A percentile compares a stretch with the other conserved stretches of the same genome.
phyloP scores from a whole-genome alignment of 2,329 filamentous ascomycete species.

The Cordyceps tenuipes region DNA sequence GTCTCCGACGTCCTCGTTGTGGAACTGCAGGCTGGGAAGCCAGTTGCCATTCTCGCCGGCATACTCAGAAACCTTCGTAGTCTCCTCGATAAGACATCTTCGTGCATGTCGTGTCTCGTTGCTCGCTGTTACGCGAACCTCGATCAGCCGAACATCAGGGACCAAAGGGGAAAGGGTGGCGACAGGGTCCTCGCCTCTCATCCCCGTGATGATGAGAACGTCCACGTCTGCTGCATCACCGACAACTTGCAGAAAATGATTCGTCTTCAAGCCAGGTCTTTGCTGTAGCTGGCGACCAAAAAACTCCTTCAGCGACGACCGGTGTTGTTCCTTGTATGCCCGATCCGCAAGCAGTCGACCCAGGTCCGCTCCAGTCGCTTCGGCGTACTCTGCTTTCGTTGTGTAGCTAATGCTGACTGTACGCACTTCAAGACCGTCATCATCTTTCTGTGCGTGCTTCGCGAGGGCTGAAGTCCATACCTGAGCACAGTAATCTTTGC shows the following conservation, averaged over 20 bases:
- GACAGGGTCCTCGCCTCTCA: constrained; percentile 53
- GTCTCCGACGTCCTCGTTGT: constrained; percentile 39
- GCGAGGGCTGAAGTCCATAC: constrained; percentile 40
- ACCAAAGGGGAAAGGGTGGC: constrained; percentile 45
- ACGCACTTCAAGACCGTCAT: constrained; percentile 20
- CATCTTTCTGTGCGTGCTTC: constrained; percentile 17
- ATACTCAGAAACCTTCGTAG: not conserved
- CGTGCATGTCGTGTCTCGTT: not conserved
- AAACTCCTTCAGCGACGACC: constrained; percentile 41
- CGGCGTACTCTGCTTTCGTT: constrained; percentile 50
- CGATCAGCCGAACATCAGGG: constrained; percentile 42
- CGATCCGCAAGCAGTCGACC: constrained; percentile 43
- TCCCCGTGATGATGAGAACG: constrained; percentile 53
- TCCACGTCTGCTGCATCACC: constrained; percentile 32
- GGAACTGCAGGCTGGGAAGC: constrained; percentile 26
- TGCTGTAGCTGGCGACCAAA: constrained; percentile 42
- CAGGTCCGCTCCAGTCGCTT: constrained; percentile 37
- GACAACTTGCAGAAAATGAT: constrained; percentile 41
- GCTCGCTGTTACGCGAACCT: constrained; percentile 27
- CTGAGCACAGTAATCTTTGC: constrained; percentile 53
- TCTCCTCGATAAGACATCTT: not conserved
- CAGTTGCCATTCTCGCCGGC: not conserved
- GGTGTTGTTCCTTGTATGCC: constrained; percentile 53
- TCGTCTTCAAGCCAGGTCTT: not conserved
- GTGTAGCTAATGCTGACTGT: constrained; percentile 40